Evolutionary conservation across 257 asterid species (phyloP).

Genomic region (Solanum chiquidenum): DNA sequence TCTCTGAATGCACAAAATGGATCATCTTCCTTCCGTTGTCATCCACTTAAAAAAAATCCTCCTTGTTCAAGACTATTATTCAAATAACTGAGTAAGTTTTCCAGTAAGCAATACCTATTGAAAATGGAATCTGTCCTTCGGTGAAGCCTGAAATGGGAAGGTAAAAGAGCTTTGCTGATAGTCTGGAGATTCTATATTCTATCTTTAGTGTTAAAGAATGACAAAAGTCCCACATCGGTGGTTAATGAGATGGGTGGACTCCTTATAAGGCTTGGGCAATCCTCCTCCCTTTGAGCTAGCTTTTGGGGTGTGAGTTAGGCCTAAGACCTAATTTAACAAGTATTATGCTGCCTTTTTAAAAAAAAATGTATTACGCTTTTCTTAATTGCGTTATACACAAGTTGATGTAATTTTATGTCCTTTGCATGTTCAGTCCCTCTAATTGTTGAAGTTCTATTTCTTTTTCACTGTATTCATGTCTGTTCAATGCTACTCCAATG

Average conservation of each 20-base stretch:
- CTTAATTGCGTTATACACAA: background rate
- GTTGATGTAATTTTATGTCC: background rate
- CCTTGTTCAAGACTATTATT: background rate
- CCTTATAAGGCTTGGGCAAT: no score
- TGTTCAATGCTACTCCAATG: background rate
- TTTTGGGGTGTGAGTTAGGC: no score
- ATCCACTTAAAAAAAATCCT: background rate
- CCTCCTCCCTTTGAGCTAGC: no score
- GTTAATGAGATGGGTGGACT: no score
- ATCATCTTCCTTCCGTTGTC: background rate
- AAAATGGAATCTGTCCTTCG: background rate
- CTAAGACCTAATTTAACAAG: no score
- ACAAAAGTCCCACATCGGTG: no score
- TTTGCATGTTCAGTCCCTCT: background rate
- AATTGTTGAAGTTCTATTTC: background rate
- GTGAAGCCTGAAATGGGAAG: background rate
- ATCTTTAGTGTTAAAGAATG: no score
- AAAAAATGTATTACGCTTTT: background rate
- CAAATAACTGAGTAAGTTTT: background rate
- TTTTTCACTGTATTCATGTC: background rate
- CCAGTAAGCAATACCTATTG: background rate
- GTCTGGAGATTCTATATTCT: background rate
- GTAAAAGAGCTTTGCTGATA: background rate
- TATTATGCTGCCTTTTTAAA: background rate
- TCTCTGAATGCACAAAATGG: background rate